These are phyloP conservation scores for Cucumis cinereus DNA, from an alignment of 306 rosid species.

Conservation along the genomic window DNA sequence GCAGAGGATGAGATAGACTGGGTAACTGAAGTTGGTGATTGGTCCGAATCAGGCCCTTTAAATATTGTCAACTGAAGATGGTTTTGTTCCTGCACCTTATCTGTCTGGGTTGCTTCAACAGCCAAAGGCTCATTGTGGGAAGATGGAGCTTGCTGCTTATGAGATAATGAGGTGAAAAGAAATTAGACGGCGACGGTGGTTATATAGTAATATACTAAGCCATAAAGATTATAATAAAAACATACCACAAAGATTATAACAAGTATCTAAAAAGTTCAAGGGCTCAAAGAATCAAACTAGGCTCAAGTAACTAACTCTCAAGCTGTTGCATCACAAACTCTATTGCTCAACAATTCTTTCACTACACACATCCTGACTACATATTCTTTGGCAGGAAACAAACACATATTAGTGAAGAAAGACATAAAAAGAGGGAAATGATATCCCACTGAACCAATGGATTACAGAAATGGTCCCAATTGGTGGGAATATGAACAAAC, in stretches of 20 bases:
- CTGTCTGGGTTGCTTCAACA: conserved; percentile 20
- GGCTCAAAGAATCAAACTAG: background rate
- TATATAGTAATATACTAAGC: background rate
- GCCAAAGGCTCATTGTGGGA: conserved; percentile 23
- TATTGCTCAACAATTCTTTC: background rate
- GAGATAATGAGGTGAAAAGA: background rate
- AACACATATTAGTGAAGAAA: background rate
- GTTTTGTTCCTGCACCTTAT: conserved; percentile 30
- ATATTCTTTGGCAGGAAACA: background rate
- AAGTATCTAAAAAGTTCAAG: background rate
- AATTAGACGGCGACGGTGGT: background rate
- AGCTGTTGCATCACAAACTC: background rate
- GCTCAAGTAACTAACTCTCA: background rate
- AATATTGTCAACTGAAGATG: conserved; percentile 25
- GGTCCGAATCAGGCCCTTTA: conserved; percentile 32
- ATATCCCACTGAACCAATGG: background rate
- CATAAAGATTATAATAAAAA: background rate
- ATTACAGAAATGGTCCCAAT: background rate
- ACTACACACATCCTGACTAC: background rate
- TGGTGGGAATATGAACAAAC: background rate
- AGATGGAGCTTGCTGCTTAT: conserved; percentile 36
- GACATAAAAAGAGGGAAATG: background rate
- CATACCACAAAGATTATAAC: background rate
- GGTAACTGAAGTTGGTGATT: conserved; percentile 70
- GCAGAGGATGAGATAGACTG: conserved; percentile 47